phyloP scores from a whole-genome alignment of 202 grass and related monocot species.

The Bolboschoenoplectus hybrid region DNA sequence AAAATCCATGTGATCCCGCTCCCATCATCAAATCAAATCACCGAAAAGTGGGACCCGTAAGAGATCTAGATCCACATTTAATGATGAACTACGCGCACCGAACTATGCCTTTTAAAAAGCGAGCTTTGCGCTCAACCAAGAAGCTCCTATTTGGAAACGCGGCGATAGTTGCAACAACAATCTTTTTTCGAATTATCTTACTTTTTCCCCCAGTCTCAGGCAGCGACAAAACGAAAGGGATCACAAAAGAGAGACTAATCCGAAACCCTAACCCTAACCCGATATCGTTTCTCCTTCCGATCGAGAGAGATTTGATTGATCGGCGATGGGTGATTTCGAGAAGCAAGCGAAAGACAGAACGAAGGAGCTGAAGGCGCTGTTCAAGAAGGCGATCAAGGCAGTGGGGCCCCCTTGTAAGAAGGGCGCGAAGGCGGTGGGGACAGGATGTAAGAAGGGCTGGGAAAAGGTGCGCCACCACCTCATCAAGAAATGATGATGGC shows the following conservation, averaged over 20 bases:
- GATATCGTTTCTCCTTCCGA: slow-evolving; percentile 2
- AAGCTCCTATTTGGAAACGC: neutral
- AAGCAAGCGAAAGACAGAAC: slow-evolving; percentile 39
- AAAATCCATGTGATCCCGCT: neutral
- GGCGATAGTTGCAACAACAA: neutral
- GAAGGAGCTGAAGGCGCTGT: slow-evolving; percentile 37
- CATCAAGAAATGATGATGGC: slow-evolving; percentile 14
- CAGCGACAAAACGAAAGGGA: neutral
- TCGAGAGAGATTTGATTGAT: slow-evolving; percentile 8
- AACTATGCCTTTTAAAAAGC: slow-evolving; percentile 6
- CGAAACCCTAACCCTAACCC: neutral
- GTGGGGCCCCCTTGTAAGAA: slow-evolving; percentile 44
- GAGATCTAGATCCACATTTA: neutral
- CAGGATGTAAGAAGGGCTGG: slow-evolving; percentile 51
- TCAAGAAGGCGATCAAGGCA: slow-evolving; percentile 47
- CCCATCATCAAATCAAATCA: neutral
- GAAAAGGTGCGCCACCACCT: slow-evolving; percentile 39
- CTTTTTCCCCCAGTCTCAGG: neutral
- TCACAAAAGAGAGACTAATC: neutral
- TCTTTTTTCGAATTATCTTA: neutral
- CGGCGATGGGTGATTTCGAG: slow-evolving; percentile 39
- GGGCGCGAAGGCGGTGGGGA: slow-evolving; percentile 34
- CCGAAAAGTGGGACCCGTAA: neutral
- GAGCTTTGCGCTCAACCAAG: slow-evolving; percentile 25
- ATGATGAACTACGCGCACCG: neutral